Evolutionary conservation across 371 early-diverging fungal genomes (phyloP).

Genomic region (Circinella umbellata): DNA sequence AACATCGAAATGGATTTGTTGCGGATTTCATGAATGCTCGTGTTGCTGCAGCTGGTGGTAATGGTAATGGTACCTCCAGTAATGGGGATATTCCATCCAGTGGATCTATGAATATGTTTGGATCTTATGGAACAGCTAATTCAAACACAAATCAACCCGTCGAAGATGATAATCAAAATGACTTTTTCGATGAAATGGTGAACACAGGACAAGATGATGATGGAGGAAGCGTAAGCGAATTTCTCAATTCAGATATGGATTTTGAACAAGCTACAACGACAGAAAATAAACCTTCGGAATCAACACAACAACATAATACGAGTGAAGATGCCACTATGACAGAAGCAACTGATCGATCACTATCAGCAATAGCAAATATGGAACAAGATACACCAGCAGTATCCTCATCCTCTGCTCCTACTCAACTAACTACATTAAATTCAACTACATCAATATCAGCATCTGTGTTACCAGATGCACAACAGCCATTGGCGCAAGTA

Average conservation of each 20-base stretch:
- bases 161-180: constrained; percentile 29
- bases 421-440: not conserved
- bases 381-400: not conserved
- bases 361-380: not conserved
- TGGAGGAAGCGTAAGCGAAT: constrained; percentile 46
- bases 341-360: constrained; percentile 2
- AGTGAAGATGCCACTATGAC: not conserved
- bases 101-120: constrained; percentile 29
- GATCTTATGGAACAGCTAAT: not conserved
- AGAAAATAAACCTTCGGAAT: not conserved
- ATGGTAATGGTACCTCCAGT: not conserved
- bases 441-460: not conserved
- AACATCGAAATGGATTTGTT: not conserved
- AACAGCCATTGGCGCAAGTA: not conserved
- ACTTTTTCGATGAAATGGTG: constrained; percentile 54
- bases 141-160: constrained; percentile 14
- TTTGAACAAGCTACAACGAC: constrained; percentile 21
- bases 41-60: no score
- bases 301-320: not conserved
- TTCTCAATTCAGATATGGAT: constrained; percentile 36
- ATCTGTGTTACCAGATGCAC: not conserved
- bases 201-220: constrained; percentile 43
- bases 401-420: not conserved
- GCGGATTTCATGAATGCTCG: constrained; percentile 6
- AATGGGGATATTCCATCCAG: constrained; percentile 16